phyloP scores from a whole-genome alignment of 83 land plant genomes.

The Picea abies region DNA sequence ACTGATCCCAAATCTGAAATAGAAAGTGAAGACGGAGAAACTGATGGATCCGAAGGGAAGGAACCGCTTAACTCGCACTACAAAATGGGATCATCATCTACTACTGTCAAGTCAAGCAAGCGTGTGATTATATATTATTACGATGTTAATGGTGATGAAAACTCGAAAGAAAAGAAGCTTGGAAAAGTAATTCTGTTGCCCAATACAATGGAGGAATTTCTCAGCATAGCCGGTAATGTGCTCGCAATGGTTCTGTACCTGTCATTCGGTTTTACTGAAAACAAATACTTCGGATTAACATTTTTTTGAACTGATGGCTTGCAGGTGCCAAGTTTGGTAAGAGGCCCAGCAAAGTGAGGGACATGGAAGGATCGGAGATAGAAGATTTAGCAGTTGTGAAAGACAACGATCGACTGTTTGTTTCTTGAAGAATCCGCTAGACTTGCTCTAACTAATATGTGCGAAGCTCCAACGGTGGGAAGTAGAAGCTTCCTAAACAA shows the following conservation, averaged over 20 bases:
- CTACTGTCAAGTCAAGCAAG: neutral
- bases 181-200: slow-evolving; percentile 62
- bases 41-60: neutral
- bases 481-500: too few species aligned
- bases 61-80: neutral
- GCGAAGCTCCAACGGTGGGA: neutral
- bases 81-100: too few species aligned
- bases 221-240: slow-evolving; percentile 44
- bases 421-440: slow-evolving; percentile 26
- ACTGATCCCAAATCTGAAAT: neutral
- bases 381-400: slow-evolving; percentile 49
- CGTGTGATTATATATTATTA: neutral
- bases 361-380: slow-evolving; percentile 45
- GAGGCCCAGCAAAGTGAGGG: slow-evolving; percentile 30
- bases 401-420: slow-evolving; percentile 55
- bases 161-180: slow-evolving; percentile 12
- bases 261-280: neutral
- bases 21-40: neutral
- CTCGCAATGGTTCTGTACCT: neutral
- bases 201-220: slow-evolving; percentile 47
- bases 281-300: neutral
- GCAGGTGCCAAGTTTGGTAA: slow-evolving; percentile 52
- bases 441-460: neutral
- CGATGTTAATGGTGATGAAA: slow-evolving; percentile 25
- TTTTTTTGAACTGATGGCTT: slow-evolving; percentile 12